phyloP scores from a whole-genome alignment of 2,329 filamentous ascomycete species.

The Polychaeton citri region DNA sequence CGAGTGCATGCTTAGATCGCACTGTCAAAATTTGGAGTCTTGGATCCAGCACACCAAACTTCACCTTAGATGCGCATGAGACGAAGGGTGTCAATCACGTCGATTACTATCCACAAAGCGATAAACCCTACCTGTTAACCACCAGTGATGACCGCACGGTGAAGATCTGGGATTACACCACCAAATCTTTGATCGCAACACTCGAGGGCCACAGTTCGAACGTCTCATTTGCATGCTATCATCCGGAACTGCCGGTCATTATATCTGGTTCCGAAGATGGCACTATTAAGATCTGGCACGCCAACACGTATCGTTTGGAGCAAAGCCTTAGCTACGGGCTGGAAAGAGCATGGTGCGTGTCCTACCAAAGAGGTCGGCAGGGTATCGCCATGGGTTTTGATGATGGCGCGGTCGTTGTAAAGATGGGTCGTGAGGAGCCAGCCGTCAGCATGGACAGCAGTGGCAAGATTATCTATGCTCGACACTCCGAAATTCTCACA shows the following conservation, averaged over 20 bases:
- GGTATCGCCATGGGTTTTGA: slow-evolving; percentile 94
- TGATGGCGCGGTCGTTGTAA: slow-evolving; percentile 93
- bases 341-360: slow-evolving; percentile 94
- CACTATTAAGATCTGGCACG: slow-evolving; percentile 96
- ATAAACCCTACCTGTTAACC: slow-evolving; percentile 78
- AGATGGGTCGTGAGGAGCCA: slow-evolving; percentile 92
- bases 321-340: slow-evolving; percentile 93
- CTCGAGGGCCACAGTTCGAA: slow-evolving; percentile 96
- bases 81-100: slow-evolving; percentile 97
- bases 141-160: slow-evolving; percentile 94
- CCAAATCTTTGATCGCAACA: slow-evolving; percentile 91
- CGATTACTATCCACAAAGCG: slow-evolving; percentile 63
- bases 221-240: slow-evolving; percentile 95
- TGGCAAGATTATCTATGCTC: slow-evolving; percentile 92
- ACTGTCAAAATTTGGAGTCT: slow-evolving; percentile 98
- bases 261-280: slow-evolving; percentile 97
- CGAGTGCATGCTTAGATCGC: slow-evolving; percentile 81
- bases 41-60: slow-evolving; percentile 86
- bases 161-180: slow-evolving; percentile 99
- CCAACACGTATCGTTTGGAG: slow-evolving; percentile 91
- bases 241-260: slow-evolving; percentile 91
- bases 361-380: slow-evolving; percentile 88
- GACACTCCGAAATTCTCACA: slow-evolving; percentile 88
- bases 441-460: slow-evolving; percentile 95
- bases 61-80: slow-evolving; percentile 92